These are phyloP conservation scores for Rhizopogon rudus DNA, from an alignment of 768 basidiomycete species.

Conservation along the genomic window DNA sequence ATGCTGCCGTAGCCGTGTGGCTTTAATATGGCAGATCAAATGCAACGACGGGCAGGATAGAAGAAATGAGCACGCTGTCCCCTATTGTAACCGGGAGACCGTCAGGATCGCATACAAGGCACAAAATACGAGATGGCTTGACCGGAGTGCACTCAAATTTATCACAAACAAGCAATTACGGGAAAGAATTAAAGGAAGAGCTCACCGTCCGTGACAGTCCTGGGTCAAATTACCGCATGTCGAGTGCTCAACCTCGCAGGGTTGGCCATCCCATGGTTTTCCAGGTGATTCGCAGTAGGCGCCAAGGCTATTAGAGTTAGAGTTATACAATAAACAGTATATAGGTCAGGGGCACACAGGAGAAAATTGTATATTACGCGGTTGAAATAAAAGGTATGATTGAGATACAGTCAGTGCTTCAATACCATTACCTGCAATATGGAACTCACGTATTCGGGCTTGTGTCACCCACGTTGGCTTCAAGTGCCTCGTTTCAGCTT, in stretches of 20 bases:
- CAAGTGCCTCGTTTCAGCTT: slow-evolving; percentile 5
- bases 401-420: slow-evolving; percentile 2
- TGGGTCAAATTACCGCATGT: slow-evolving; percentile 68
- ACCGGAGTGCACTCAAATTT: background rate
- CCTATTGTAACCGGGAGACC: too few species aligned
- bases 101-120: too few species aligned
- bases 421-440: background rate
- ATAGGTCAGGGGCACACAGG: too few species aligned
- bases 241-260: slow-evolving; percentile 66
- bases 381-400: background rate
- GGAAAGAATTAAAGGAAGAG: background rate
- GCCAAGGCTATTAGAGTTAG: slow-evolving; percentile 40
- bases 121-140: background rate
- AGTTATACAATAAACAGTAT: too few species aligned
- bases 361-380: background rate
- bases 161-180: background rate
- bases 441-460: slow-evolving; percentile 69
- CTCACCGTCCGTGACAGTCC: slow-evolving; percentile 68
- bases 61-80: too few species aligned
- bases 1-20: too few species aligned
- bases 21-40: too few species aligned
- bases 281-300: slow-evolving; percentile 80
- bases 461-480: slow-evolving; percentile 80
- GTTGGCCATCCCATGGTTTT: slow-evolving; percentile 55
- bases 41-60: too few species aligned